Base-by-base conservation (phyloP, 2,329 filamentous ascomycete species). In the Rosellinia necatrix region DNA sequence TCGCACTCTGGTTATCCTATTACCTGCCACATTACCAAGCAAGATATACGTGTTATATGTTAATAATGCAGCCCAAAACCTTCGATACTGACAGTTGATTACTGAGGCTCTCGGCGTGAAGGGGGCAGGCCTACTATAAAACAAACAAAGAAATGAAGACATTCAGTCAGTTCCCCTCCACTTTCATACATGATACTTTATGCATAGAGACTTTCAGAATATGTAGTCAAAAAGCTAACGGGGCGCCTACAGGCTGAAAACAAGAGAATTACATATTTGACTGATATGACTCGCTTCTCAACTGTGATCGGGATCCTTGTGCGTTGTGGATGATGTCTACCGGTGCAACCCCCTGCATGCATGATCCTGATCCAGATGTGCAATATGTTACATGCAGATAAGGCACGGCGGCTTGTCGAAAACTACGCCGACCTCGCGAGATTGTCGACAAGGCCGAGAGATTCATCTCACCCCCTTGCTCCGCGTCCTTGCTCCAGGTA, bases 291-390 rank as follows among this genome's bases (percentile, higher is more conserved):
- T n/a, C n/a, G n/a, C n/a, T n/a, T n/a, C n/a, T 50, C 55, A 58
- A 60, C 46, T 37, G 22, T 27, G 38, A 59, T 44, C 44, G 38
- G 43, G 24, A 52, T 58, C 53, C 49, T 56, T 52, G 49, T 46
- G 47, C 41, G 55, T 38, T 21, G n/a, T 44, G 21, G 32, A 43
- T 35, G 54, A 19, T 17, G 47, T 50, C 44, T 61, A 61, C 56
- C 42, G 41, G 44, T 35, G 41, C 50, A 53, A n/a, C n/a, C 58
- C 65, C 60, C 61, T 54, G 47, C 60, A 55, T 63, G 64, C 64
- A 59, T 57, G 52, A 58, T n/a, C n/a, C n/a, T n/a, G n/a, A 38
- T 35, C 27, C 32, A 37, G 37, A 44, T 49, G 56, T 40, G 21
- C 43, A 48, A 25, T 43, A 47, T 51, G 37, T 27, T 42, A 22